phyloP scores from a whole-genome alignment of 2,329 filamentous ascomycete species.

The Colletotrichum lentis region DNA sequence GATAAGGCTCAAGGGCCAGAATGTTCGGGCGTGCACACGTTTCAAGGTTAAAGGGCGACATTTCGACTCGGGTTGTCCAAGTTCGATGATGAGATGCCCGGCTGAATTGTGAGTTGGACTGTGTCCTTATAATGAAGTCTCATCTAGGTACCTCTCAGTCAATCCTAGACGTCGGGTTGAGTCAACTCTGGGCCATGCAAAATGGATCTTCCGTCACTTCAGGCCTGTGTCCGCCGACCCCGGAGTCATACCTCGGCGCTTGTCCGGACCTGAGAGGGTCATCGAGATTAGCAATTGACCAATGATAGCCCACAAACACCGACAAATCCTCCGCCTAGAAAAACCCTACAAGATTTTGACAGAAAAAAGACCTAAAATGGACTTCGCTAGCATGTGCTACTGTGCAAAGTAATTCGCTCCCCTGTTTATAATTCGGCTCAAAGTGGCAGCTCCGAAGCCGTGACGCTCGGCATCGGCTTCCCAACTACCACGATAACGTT shows the following conservation, averaged over 20 bases:
- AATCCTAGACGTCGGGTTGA: constrained; percentile 4
- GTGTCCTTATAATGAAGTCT: constrained; percentile 26
- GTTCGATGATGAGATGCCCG: background rate
- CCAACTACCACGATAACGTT: background rate
- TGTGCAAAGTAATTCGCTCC: background rate
- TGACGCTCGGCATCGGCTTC: constrained; percentile 12
- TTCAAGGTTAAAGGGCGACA: constrained; percentile 75
- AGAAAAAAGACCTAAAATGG: background rate
- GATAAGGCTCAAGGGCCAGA: constrained; percentile 77
- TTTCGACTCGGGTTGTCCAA: constrained; percentile 41
- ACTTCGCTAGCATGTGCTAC: fast-evolving
- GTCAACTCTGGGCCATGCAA: constrained; percentile 14
- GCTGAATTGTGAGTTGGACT: background rate
- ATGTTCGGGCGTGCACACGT: constrained; percentile 82
- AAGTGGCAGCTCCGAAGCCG: constrained; percentile 4
- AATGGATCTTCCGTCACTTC: constrained; percentile 10
- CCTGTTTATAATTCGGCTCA: background rate
- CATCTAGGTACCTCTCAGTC: background rate
- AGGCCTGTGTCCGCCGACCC: constrained; percentile 11
- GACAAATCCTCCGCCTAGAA: background rate
- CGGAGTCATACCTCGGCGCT: constrained; percentile 13
- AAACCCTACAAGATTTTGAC: background rate
- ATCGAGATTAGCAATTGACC: background rate
- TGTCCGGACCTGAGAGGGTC: background rate
- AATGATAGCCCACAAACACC: background rate